Evolutionary conservation across 176 grass and related monocot genomes (phyloP), one percentile per base, ranked within the genome.

Genomic region (Tillandsia leiboldiana): DNA sequence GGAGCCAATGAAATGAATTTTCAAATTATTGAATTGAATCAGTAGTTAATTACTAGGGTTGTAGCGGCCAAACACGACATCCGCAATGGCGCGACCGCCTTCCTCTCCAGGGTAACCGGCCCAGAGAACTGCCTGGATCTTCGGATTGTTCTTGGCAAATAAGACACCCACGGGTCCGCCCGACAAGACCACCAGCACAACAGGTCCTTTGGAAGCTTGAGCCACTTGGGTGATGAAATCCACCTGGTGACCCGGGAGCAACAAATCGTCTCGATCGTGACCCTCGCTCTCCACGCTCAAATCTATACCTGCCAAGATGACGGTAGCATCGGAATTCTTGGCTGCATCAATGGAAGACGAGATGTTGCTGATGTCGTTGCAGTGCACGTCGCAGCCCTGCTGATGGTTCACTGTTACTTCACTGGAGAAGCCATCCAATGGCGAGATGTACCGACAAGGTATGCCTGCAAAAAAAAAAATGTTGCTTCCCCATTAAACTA

Each of bases 71-170:
- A 96, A 96, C 14, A 96, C 75, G 11, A 91, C 76, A 11, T 75
- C 73, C 9, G 92, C 80, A 1, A 96, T 86, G 28, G 92, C 92
- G 0, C 66, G 72, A 5, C 88, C 92, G 1, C 92, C 88, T 0
- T 78, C 80, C 50, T 96, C 81, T 47, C 92, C 88, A 0, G 92
- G 92, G 53, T 91, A 96, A 0, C 92, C 88, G 0, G 85, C 88
- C 92, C 88, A 96, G 10, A 96, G 11, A 50, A 96, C 91, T 9
- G 79, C 72, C 0, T 83, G 78, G 18, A 96, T 82, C 65, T 88
- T 96, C 0, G 78, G 65, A 63, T 91, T 75, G 0, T 0, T 9
- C 71, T 96, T 85, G 7, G 88, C 83, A 50, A 96, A 96, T 3
- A 83, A 68, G 10, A 96, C 11, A 66, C 91, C 92, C 1, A 91